These are phyloP conservation scores for Penicillium hesseltinei DNA, from an alignment of 2,329 filamentous ascomycete genomes.

Conservation along the genomic window DNA sequence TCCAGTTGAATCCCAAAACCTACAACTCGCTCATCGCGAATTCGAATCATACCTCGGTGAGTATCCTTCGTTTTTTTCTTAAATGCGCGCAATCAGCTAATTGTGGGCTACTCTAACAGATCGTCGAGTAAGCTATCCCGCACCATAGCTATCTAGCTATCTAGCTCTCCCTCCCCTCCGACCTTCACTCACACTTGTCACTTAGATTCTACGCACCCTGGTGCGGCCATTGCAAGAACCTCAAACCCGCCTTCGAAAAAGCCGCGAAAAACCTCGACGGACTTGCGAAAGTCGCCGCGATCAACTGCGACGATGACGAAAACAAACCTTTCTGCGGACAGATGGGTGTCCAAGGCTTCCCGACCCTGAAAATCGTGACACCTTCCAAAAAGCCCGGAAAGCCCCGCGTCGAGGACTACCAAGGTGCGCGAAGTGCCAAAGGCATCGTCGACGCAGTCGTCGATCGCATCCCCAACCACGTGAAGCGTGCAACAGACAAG, in stretches of 20 bases:
- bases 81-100: neutral
- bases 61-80: constrained; percentile 35
- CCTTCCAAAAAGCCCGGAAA: constrained; percentile 78
- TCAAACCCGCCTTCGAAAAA: constrained; percentile 95
- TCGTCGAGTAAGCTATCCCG: constrained; percentile 50
- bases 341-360: constrained; percentile 91
- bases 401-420: constrained; percentile 86
- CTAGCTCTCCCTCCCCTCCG: neutral
- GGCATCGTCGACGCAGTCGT: constrained; percentile 82
- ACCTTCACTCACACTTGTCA: constrained; percentile 15
- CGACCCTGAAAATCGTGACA: constrained; percentile 88
- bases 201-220: constrained; percentile 91
- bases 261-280: constrained; percentile 86
- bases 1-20: constrained; percentile 74
- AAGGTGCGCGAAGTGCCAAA: constrained; percentile 78
- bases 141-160: constrained; percentile 1
- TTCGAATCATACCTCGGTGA: constrained; percentile 88
- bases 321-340: constrained; percentile 85
- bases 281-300: constrained; percentile 86
- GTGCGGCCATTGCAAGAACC: constrained; percentile 95
- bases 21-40: constrained; percentile 81
- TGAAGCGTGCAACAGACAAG: constrained; percentile 76
- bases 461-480: constrained; percentile 87
- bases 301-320: constrained; percentile 89
- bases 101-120: constrained; percentile 34